Evolutionary conservation across 805 yeast species (phyloP), one percentile per base, ranked within the genome.

Genomic region (Ogataea paraovalis): DNA sequence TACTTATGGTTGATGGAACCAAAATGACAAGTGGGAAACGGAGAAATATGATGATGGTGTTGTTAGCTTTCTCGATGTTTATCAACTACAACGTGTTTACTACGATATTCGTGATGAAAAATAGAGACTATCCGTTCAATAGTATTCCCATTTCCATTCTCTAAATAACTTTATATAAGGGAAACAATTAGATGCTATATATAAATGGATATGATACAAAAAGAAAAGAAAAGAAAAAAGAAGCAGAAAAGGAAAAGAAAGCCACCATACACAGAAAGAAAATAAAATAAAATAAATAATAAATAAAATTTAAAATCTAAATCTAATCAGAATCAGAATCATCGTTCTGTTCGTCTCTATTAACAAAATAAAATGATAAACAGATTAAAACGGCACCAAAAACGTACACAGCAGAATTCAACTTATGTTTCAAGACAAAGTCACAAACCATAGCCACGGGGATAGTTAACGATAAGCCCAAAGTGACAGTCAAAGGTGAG

Each of bases 371-470:
- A 62, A 94, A 94, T 1, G 97, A 92, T 20, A 81, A 66, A 22
- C 91, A 80, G 34, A 94, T 96, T 42, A 90, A 70, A 2, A 68
- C 58, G 2, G 98, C 98, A 1, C 98, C 98, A 33, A 85, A 56
- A 12, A 85, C 67, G 61, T 94, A 94, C 47, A 80, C 61, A 37
- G 74, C 55, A 16, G 87, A 76, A 57, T 87, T 76, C 32, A 70
- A 64, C 53, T 84, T 81, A 30, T 78, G 79, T 60, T 87, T 85
- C 54, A 90, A 70, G 5, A 89, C 47, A 64, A 89, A 74, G 63
- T 94, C 99, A 27, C 97, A 96, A 28, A 89, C 65, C 87, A 94
- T 87, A 0, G 97, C 96, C 44, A 94, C 76, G 2, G 99, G 99
- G 18, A 94, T 94, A 0, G 98, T 92, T 50, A 91, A 79, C 19